Percentiles rank a stretch among this genome's conserved stretches.
phyloP scores from a whole-genome alignment of 2,329 filamentous ascomycete species.

The Chaetomium sp. region DNA sequence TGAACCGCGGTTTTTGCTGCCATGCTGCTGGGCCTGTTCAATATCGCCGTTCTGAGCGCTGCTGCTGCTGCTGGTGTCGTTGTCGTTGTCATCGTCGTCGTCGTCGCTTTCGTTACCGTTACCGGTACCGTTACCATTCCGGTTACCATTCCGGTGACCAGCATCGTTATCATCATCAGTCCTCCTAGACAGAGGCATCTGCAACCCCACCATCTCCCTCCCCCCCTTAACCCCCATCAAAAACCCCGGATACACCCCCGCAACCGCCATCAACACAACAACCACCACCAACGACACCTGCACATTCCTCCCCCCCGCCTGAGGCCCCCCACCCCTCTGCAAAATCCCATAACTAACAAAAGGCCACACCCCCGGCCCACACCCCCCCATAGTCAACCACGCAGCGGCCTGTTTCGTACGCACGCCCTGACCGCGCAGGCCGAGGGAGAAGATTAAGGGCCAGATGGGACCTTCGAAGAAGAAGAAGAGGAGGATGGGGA shows the following conservation, averaged over 20 bases:
- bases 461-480: conserved; percentile 81
- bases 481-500: conserved; percentile 64
- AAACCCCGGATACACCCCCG: conserved; percentile 44
- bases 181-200: too few species aligned
- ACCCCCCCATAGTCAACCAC: conserved; percentile 69
- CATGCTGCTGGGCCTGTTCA: background rate
- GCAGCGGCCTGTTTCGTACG: conserved; percentile 73
- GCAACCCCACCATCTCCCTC: conserved; percentile 31
- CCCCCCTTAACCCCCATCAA: conserved; percentile 43
- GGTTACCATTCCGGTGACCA: background rate
- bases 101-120: background rate
- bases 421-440: conserved; percentile 71
- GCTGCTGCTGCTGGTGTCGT: background rate
- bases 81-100: background rate
- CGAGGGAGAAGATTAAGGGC: conserved; percentile 74
- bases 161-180: too few species aligned
- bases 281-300: conserved; percentile 57
- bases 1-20: background rate
- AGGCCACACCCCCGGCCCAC: conserved; percentile 67
- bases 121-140: background rate
- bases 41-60: background rate
- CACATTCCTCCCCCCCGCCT: conserved; percentile 27
- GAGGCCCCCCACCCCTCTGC: conserved; percentile 45
- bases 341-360: conserved; percentile 66
- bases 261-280: conserved; percentile 43